Conservation (phyloP, 768 basidiomycete genomes). For the Naganishia vaughanmartiniae region DNA sequence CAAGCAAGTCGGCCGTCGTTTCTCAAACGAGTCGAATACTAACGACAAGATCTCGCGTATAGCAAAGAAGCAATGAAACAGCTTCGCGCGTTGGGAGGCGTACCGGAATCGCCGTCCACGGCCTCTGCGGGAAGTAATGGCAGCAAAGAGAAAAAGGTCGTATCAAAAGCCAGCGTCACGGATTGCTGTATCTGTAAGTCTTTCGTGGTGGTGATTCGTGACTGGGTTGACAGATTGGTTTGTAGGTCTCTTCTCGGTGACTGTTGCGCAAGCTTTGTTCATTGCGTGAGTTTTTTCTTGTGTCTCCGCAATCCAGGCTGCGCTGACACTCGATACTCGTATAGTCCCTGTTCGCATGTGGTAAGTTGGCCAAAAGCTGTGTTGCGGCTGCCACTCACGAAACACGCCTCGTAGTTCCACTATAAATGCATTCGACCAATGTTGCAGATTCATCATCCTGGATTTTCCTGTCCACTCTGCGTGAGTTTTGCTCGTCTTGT, state of each 20-base stretch:
- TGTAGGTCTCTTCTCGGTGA: constrained; percentile 68
- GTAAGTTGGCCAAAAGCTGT: constrained; percentile 44
- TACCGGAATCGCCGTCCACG: constrained; percentile 27
- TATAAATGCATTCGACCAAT: constrained; percentile 93
- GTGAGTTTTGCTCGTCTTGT: constrained; percentile 35
- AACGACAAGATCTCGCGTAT: neutral
- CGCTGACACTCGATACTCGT: neutral
- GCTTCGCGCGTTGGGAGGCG: constrained; percentile 57
- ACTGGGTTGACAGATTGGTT: neutral
- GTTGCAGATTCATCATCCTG: constrained; percentile 80
- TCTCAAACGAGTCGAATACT: neutral
- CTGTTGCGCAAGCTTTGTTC: constrained; percentile 92
- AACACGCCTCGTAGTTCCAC: constrained; percentile 40
- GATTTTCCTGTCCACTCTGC: constrained; percentile 93
- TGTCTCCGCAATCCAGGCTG: neutral
- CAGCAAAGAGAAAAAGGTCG: constrained; percentile 36
- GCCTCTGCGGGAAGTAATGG: constrained; percentile 28
- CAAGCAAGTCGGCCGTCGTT: constrained; percentile 61
- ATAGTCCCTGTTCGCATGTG: constrained; percentile 82
- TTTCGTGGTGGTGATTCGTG: neutral
- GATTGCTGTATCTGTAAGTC: constrained; percentile 91
- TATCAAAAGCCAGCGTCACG: constrained; percentile 50
- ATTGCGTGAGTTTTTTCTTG: constrained; percentile 60
- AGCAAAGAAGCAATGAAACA: constrained; percentile 70
- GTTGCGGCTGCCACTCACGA: constrained; percentile 46